Conservation (phyloP, 208 protist species). For the Wallacemonas sp. region DNA sequence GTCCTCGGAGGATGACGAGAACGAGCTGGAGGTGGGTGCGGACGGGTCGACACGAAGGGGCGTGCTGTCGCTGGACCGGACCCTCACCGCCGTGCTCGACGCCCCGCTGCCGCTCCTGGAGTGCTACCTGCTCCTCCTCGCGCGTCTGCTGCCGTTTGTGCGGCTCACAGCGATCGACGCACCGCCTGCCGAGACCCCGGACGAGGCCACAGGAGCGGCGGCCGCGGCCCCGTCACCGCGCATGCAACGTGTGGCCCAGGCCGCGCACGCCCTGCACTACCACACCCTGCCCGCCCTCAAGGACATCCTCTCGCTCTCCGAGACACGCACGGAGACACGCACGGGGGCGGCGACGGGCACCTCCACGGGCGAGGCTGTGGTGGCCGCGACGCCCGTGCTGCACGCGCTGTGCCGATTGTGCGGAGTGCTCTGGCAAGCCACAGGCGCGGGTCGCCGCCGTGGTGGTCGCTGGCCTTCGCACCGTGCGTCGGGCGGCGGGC, state of each 20-base stretch:
- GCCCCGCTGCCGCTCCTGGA: constrained; percentile 32
- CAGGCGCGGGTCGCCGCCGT: neutral
- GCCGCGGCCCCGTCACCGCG: neutral
- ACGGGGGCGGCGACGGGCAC: neutral
- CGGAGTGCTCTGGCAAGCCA: neutral
- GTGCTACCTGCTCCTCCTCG: constrained; percentile 26
- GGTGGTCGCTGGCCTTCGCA: too few relatives aligned
- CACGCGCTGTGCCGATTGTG: constrained; percentile 3
- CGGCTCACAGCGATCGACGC: neutral
- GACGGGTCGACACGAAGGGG: too few relatives aligned
- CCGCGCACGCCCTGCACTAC: constrained; percentile 1
- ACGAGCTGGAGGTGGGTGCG: neutral
- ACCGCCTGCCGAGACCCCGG: neutral
- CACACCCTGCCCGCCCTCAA: constrained; percentile 1
- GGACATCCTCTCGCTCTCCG: constrained; percentile 3
- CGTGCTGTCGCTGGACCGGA: neutral
- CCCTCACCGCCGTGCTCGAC: constrained; percentile 23
- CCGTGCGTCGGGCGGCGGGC: neutral
- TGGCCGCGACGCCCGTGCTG: neutral
- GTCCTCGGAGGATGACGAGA: constrained; percentile 6
- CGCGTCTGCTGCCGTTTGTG: constrained; percentile 24
- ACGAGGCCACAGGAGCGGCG: neutral
- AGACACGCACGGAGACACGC: neutral
- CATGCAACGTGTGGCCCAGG: neutral
- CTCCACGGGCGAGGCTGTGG: neutral